Conservation (phyloP, 805 yeast genomes). For the Candida coleopterorum region DNA sequence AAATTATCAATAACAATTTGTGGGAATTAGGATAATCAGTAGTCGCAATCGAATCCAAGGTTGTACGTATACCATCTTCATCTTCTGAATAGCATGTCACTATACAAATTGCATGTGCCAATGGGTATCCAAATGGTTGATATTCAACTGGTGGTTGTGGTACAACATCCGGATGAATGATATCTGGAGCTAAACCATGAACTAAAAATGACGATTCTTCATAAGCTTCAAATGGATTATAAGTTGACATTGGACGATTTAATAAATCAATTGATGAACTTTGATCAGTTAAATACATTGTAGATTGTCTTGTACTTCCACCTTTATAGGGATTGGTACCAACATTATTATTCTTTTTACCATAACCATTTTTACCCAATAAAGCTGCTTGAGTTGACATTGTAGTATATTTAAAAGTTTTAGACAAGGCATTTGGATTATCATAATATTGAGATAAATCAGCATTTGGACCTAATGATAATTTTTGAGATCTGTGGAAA, state of each 20-base stretch:
- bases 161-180: constrained; percentile 71
- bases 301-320: constrained; percentile 22
- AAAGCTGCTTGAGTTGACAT: constrained; percentile 61
- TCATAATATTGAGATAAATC: constrained; percentile 34
- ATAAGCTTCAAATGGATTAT: constrained; percentile 29
- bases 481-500: constrained; percentile 23
- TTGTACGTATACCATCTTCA: constrained; percentile 76
- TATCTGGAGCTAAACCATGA: constrained; percentile 50
- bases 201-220: constrained; percentile 29
- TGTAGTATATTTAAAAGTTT: constrained; percentile 48
- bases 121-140: constrained; percentile 83
- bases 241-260: constrained; percentile 22
- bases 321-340: constrained; percentile 10
- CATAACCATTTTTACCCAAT: constrained; percentile 15
- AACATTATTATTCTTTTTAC: constrained; percentile 12
- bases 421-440: constrained; percentile 26
- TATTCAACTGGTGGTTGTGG: constrained; percentile 89
- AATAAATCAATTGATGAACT: constrained; percentile 33
- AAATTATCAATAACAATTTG: constrained; percentile 75
- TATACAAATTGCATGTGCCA: constrained; percentile 39
- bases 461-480: constrained; percentile 36
- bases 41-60: constrained; percentile 89
- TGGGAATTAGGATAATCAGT: constrained; percentile 96
- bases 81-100: constrained; percentile 97
- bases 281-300: constrained; percentile 26